Evolutionary conservation across 2,329 filamentous ascomycete species (phyloP), one percentile per base, ranked within the genome.

Genomic region (Trichoderma sp.): DNA sequence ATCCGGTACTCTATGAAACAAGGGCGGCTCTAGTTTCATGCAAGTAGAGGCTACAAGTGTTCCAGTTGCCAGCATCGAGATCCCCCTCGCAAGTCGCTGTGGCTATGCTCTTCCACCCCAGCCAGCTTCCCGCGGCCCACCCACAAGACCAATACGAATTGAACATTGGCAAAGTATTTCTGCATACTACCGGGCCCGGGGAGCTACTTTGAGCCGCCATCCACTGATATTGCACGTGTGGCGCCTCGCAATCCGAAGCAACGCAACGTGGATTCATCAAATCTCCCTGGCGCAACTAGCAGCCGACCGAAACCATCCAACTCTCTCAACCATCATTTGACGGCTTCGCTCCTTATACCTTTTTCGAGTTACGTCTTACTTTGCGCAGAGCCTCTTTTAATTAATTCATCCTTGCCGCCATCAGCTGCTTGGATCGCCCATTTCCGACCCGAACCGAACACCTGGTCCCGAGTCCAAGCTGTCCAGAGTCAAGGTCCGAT

Each of bases 221-320:
- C 47, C 64, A 55, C 32, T 55, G 12, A 58, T 36, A 17, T 28
- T 23, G 34, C 53, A 68, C 70, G 64, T 68, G 70, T 71, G 70
- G 70, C 70, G 30, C 61, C 55, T 62, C 20, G 43, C 57, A 61
- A 32, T 68, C 36, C 55, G 53, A 68, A 43, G 57, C 65, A 65
- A 71, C 70, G 70, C 65, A 65, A 71, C 70, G 70, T 71, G 70
- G 70, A 71, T 71, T 68, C 63, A 59, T 68, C 36, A 62, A 70
- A 63, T 50, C 57, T 62, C 67, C 67, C 67, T 69, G 57, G 20
- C 66, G 66, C 66, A 59, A 59, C 28, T 17, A 47, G 32, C 43
- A 47, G 32, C 43, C 32, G 55, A 43, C 69, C 69, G 63, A 71
- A 59, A 50, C 68, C 61, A 66, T 61, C 32, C 68, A 34, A 43